Evolutionary conservation across 208 protist species (phyloP).

Genomic region (Crithidia thermophila): DNA sequence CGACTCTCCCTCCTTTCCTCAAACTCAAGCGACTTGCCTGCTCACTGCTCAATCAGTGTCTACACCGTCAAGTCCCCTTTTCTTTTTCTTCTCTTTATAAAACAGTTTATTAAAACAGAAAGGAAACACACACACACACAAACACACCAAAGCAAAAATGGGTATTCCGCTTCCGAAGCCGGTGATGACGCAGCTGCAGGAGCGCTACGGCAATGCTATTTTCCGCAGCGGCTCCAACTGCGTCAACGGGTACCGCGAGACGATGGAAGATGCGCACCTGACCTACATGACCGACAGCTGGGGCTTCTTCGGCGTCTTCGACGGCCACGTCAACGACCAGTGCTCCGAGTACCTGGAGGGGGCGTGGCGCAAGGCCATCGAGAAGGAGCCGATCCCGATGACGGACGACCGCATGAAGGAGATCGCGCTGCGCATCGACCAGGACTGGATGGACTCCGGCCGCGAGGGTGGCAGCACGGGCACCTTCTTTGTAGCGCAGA

Average conservation of each 20-base stretch:
- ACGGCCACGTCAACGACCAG: conserved; percentile 90
- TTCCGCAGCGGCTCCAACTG: conserved; percentile 90
- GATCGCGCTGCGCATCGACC: conserved; percentile 80
- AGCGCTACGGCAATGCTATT: conserved; percentile 87
- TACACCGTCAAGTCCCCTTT: not conserved
- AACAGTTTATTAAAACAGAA: too few species aligned
- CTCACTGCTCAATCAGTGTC: too few species aligned
- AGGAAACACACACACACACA: conserved; percentile 1
- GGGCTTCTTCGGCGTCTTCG: conserved; percentile 93
- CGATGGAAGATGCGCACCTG: conserved; percentile 91
- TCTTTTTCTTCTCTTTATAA: conserved; percentile 4
- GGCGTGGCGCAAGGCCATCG: conserved; percentile 71
- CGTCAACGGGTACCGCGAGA: conserved; percentile 92
- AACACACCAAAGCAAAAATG: conserved; percentile 49
- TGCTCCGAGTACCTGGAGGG: conserved; percentile 83
- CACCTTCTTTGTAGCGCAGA: conserved; percentile 85
- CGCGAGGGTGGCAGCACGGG: conserved; percentile 87
- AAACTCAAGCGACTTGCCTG: not conserved
- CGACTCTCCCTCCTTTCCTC: conserved; percentile 4
- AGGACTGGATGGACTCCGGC: conserved; percentile 77
- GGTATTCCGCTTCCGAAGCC: conserved; percentile 91
- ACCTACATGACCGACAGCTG: conserved; percentile 76
- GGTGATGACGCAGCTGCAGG: conserved; percentile 87
- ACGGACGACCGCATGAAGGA: conserved; percentile 86
- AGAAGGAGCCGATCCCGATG: conserved; percentile 70